Base-by-base conservation (phyloP, 257 asterid genomes). In the Rehmannia glutinosa region DNA sequence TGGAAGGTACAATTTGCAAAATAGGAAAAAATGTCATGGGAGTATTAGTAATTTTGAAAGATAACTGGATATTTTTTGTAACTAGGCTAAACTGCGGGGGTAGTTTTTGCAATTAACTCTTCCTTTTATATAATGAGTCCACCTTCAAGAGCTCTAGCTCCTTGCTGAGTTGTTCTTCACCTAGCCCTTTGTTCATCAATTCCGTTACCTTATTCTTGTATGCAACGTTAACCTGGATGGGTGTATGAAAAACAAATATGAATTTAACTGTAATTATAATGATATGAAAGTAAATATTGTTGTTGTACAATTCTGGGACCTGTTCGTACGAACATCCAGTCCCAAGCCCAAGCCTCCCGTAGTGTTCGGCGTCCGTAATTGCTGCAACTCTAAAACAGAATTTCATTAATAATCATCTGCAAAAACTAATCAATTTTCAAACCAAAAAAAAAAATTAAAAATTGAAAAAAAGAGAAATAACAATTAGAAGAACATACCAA, bases 311-410 rank as follows among this genome's bases (percentile, higher is more conserved):
- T 23, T 10, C 36, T 50, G 17, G 45, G 56, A 87, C 92, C 92
- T 86, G 83, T 41, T 83, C 89, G 52, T 83, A 83, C 0, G 96
- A 78, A 70, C 96, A 91, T 52, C 82, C 81, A 55, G 65, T 69
- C 47, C 42, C 76, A 16, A 91, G 83, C 28, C 93, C 91, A 7
- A 88, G 91, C 51, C 69, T 78, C 25, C 80, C 95, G 17, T 91
- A 91, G 78, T 91, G 91, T 83, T 91, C 95, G 41, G 25, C 82
- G 36, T 88, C 95, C 46, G 97, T 86, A 36, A 91, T 88, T 62
- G 95, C 97, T 91, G 96, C 90, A 82, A 50, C 62, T 71, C 84
- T 83, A 78, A 69, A 75, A 62, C 70, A 3, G 9, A 24, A 51
- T 35, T 21, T 4, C 36, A 54, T 84, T 35, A 73, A 15, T 54